phyloP scores from a whole-genome alignment of 169 alveolate species.

The Fabrea salina region DNA sequence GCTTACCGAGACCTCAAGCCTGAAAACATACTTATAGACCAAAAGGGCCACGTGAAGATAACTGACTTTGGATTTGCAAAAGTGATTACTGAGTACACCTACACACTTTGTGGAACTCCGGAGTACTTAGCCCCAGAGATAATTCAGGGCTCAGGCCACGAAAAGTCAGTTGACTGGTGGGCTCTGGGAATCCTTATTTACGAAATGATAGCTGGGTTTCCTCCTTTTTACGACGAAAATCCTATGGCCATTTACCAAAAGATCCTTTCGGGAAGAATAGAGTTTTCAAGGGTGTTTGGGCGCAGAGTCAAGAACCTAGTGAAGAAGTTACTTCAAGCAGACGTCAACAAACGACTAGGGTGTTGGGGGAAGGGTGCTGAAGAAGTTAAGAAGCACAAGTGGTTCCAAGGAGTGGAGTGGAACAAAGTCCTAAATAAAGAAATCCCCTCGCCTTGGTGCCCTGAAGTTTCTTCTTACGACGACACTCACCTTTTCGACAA shows the following conservation, averaged over 20 bases:
- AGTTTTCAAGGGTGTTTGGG: slow-evolving; percentile 90
- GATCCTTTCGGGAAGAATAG: slow-evolving; percentile 92
- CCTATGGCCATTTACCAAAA: slow-evolving; percentile 95
- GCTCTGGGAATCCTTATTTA: slow-evolving; percentile 96
- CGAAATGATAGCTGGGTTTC: slow-evolving; percentile 97
- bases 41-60: slow-evolving; percentile 95
- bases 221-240: slow-evolving; percentile 96
- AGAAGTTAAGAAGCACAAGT: slow-evolving; percentile 75
- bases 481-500: slow-evolving; percentile 78
- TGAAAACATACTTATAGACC: slow-evolving; percentile 88
- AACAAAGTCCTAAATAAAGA: slow-evolving; percentile 47
- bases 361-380: slow-evolving; percentile 44
- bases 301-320: slow-evolving; percentile 75
- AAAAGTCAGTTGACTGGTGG: slow-evolving; percentile 97
- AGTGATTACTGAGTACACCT: slow-evolving; percentile 94
- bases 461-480: slow-evolving; percentile 60
- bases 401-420: slow-evolving; percentile 87
- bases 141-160: slow-evolving; percentile 83
- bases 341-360: slow-evolving; percentile 41
- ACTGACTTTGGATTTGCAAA: slow-evolving; percentile 99
- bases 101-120: slow-evolving; percentile 99
- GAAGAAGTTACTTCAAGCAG: slow-evolving; percentile 62
- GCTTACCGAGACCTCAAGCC: slow-evolving; percentile 66
- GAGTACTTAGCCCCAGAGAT: slow-evolving; percentile 99
- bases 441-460: slow-evolving; percentile 82